Base-by-base conservation (phyloP, 768 basidiomycete species). In the Hysterangium stoloniferum region DNA sequence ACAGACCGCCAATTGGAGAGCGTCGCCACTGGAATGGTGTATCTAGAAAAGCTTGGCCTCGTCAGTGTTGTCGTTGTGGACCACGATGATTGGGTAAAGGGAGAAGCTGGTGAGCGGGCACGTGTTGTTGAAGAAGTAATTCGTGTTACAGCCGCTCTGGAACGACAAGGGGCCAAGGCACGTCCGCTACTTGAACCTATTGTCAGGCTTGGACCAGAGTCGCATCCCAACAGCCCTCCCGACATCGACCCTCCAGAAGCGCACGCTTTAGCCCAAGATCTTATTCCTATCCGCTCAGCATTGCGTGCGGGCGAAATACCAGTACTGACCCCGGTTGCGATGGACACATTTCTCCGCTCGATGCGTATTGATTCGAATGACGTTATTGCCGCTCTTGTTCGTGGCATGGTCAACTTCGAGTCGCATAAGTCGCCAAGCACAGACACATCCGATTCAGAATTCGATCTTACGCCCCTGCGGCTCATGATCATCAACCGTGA, bases 401-500 rank as follows among this genome's bases (percentile, higher is more conserved):
- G 84, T 43, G 88, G 90, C 29, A 92, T 99, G 88, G 71, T 68
- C 27, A 71, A 78, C 34, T 45, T 45, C 35, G 52, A 37, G 29
- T 25, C 45, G 31, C 51, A 25, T 7, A 47, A 40, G 43, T 5
- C 36, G 25, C 31, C 45, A 24, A 54, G 31, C 34, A 34, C 35
- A 17, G 52, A 45, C 35, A 69, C 72, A 29, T 63, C 65, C 50
- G 52, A 50, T n/a, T 72, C 74, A 0, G 71, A 73, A 27, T 66
- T 83, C 49, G 89, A 98, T 67, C 78, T 99, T 52, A 94, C 92
- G 3, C 96, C 96, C 1, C 71, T 97, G 48, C 86, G 96, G 25
- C 77, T 99, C 53, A 94, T 99, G 87, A 86, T 98, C 65, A 97
- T 99, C 67, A 95, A 93, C 65, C 79, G 86, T 17, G 90, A 95